Conservation (phyloP, 768 basidiomycete genomes). For the Boletus speciosus region DNA sequence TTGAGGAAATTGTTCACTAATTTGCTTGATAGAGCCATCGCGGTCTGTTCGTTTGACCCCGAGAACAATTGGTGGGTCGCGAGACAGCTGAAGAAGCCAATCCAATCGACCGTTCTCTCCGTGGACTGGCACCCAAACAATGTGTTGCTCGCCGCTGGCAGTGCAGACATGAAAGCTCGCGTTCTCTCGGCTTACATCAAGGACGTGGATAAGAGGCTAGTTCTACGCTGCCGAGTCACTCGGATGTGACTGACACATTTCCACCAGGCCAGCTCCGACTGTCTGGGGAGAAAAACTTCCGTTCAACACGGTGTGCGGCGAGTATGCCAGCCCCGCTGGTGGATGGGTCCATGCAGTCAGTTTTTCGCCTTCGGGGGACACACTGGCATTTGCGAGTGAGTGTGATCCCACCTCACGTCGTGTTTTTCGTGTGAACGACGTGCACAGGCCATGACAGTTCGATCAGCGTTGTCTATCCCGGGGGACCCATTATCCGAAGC, state of each 20-base stretch:
- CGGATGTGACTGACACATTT: conserved; percentile 7
- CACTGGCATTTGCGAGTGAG: conserved; percentile 89
- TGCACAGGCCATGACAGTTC: conserved; percentile 88
- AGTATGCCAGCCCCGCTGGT: conserved; percentile 82
- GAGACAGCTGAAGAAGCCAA: conserved; percentile 95
- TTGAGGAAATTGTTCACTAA: background rate
- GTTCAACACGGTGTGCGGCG: conserved; percentile 96
- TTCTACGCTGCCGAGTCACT: background rate
- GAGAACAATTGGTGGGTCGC: conserved; percentile 99
- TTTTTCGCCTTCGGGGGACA: conserved; percentile 96
- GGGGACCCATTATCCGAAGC: conserved; percentile 64
- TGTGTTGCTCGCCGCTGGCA: conserved; percentile 93
- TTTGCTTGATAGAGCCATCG: conserved; percentile 66
- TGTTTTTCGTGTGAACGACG: conserved; percentile 1
- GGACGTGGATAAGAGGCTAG: conserved; percentile 89
- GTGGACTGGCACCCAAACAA: conserved; percentile 99
- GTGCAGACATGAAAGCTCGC: conserved; percentile 95
- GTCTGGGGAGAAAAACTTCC: conserved; percentile 99
- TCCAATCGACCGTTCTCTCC: conserved; percentile 88
- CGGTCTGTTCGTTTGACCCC: conserved; percentile 93
- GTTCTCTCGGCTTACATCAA: conserved; percentile 99
- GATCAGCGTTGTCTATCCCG: conserved; percentile 89
- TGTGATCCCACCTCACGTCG: conserved; percentile 7
- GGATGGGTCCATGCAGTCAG: conserved; percentile 97
- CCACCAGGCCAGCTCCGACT: conserved; percentile 71